Percentiles rank a stretch among this genome's conserved stretches.
Conservation (phyloP, 495 filamentous ascomycete genomes). For the Bombardia bombarda region DNA sequence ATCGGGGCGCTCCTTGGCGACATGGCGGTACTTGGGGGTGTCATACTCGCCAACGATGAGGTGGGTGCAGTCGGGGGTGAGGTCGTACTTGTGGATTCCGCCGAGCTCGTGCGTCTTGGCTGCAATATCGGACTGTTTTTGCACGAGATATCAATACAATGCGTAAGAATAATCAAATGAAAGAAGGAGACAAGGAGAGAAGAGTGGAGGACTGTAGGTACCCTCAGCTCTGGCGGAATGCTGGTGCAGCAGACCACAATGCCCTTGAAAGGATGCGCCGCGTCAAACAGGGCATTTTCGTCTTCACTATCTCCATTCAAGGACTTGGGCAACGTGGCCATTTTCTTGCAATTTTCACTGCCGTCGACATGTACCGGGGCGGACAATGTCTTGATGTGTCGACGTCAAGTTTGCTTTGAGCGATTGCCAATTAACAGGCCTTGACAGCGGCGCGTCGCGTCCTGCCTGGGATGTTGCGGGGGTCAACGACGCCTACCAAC, state of each 20-base stretch:
- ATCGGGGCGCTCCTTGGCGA: slow-evolving; percentile 80
- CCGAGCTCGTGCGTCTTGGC: slow-evolving; percentile 72
- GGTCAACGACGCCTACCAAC: too few species aligned
- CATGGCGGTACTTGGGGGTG: slow-evolving; percentile 90
- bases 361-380: too few species aligned
- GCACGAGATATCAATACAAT: too few species aligned
- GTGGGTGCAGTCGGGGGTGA: slow-evolving; percentile 95
- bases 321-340: slow-evolving; percentile 10
- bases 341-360: too few species aligned
- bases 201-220: too few species aligned
- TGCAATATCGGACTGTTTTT: slow-evolving; percentile 66
- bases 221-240: slow-evolving; percentile 71
- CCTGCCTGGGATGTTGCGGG: too few species aligned
- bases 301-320: slow-evolving; percentile 2
- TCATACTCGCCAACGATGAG: slow-evolving; percentile 81
- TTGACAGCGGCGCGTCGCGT: too few species aligned
- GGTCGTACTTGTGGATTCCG: slow-evolving; percentile 74
- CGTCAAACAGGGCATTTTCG: slow-evolving; percentile 23
- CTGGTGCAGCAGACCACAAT: slow-evolving; percentile 89
- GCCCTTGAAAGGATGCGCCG: slow-evolving; percentile 63
- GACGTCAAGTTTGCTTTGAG: too few species aligned
- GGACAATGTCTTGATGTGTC: too few species aligned
- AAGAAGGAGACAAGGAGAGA: too few species aligned
- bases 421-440: too few species aligned
- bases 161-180: too few species aligned